phyloP scores from a whole-genome alignment of 768 basidiomycete genomes.

The Tricholoma saponaceum region DNA sequence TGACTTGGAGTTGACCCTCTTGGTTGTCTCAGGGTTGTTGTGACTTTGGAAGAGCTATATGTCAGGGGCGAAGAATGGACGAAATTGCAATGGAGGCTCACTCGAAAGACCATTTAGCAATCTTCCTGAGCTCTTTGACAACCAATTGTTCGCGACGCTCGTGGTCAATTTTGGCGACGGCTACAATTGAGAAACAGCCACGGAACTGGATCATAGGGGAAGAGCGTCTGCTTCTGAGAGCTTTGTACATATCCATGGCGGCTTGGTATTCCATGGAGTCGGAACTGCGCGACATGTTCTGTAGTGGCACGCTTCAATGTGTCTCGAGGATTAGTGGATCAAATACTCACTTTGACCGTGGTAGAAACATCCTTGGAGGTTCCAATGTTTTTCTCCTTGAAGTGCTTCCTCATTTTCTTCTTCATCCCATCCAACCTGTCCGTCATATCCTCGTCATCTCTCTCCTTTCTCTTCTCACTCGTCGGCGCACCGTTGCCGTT shows the following conservation, averaged over 20 bases:
- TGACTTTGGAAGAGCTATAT: neutral
- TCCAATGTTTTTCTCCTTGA: neutral
- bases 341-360: neutral
- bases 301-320: neutral
- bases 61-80: neutral
- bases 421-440: slow-evolving; percentile 17
- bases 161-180: slow-evolving; percentile 18
- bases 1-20: neutral
- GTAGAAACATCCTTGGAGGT: neutral
- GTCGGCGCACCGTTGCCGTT: neutral
- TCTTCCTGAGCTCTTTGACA: slow-evolving; percentile 24
- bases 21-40: neutral
- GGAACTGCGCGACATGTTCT: neutral
- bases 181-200: slow-evolving; percentile 28
- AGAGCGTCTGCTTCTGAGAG: slow-evolving; percentile 9
- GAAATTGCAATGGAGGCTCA: neutral
- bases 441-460: slow-evolving; percentile 1
- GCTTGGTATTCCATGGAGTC: slow-evolving; percentile 23
- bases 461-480: slow-evolving; percentile 1
- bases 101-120: slow-evolving; percentile 11
- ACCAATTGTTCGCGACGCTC: slow-evolving; percentile 20
- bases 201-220: slow-evolving; percentile 13
- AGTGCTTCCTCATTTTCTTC: slow-evolving; percentile 10
- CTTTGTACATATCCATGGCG: slow-evolving; percentile 24
- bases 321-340: neutral